A percentile compares a stretch with the other conserved stretches of the same genome.
Conservation (phyloP, 163 green algal species). For the Scenedesmus sp. region DNA sequence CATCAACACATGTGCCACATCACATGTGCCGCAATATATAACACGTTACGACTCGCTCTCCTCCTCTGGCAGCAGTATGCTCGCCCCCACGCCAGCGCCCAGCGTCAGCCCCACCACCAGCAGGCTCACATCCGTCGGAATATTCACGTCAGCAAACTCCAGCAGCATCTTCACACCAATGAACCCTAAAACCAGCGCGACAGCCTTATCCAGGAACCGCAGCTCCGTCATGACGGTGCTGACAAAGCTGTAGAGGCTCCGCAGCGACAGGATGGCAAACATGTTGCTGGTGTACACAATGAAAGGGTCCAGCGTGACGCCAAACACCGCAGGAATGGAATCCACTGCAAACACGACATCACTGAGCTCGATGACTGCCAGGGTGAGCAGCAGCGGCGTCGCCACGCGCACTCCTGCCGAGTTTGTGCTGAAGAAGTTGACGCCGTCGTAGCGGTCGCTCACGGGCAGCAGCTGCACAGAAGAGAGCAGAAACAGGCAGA, state of each 20-base stretch:
- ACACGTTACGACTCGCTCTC: conserved; percentile 3
- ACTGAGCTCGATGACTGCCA: conserved; percentile 94
- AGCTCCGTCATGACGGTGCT: conserved; percentile 76
- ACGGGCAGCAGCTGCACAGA: conserved; percentile 56
- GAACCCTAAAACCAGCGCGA: conserved; percentile 92
- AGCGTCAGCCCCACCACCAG: conserved; percentile 75
- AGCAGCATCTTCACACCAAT: conserved; percentile 92
- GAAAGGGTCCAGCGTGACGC: conserved; percentile 94
- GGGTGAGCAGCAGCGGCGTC: conserved; percentile 94
- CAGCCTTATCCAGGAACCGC: conserved; percentile 87
- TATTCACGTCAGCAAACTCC: conserved; percentile 79
- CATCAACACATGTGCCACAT: not conserved
- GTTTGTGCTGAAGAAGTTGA: conserved; percentile 91
- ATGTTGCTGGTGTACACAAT: conserved; percentile 96
- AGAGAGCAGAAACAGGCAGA: not conserved
- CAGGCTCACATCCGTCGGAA: conserved; percentile 84
- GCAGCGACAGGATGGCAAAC: conserved; percentile 89
- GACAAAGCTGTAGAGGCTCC: conserved; percentile 90
- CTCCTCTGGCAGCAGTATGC: conserved; percentile 56
- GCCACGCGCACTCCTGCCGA: conserved; percentile 63
- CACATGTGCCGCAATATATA: not conserved
- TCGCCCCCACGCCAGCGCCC: conserved; percentile 71
- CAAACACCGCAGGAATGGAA: conserved; percentile 96
- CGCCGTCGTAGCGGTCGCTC: conserved; percentile 86
- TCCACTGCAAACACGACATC: conserved; percentile 96